A percentile compares a stretch with the other conserved stretches of the same genome.
Conservation (phyloP, 2,329 filamentous ascomycete species). For the Cladobotryum protrusum region DNA sequence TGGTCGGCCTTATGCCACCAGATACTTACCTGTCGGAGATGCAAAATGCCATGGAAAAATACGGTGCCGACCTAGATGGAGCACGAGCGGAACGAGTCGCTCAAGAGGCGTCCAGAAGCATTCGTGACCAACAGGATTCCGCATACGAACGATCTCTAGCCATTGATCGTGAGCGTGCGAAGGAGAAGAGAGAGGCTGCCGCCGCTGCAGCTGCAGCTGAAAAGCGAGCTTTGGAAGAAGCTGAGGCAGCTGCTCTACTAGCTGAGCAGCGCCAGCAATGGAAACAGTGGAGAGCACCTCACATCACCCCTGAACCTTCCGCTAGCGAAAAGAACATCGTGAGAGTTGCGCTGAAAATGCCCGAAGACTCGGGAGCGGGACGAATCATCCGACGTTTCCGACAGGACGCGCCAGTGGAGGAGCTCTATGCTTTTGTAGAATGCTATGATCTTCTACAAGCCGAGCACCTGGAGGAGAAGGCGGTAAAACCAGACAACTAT, state of each 20-base stretch:
- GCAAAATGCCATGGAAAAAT: slow-evolving; percentile 64
- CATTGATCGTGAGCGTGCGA: slow-evolving; percentile 76
- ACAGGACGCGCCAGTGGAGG: slow-evolving; percentile 66
- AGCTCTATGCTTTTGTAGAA: slow-evolving; percentile 93
- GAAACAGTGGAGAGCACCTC: slow-evolving; percentile 70
- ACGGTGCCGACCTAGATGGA: slow-evolving; percentile 67
- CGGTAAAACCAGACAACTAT: slow-evolving; percentile 51
- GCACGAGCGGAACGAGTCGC: slow-evolving; percentile 72
- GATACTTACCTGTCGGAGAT: slow-evolving; percentile 71
- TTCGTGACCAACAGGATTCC: slow-evolving; percentile 84
- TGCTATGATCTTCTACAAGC: slow-evolving; percentile 64
- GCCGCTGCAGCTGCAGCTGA: slow-evolving; percentile 62
- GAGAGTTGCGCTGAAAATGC: slow-evolving; percentile 62
- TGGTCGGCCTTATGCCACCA: slow-evolving; percentile 65
- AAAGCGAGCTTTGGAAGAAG: slow-evolving; percentile 52
- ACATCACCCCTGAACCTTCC: slow-evolving; percentile 62
- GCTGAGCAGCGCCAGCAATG: slow-evolving; percentile 55
- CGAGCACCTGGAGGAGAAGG: slow-evolving; percentile 36
- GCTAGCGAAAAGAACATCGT: slow-evolving; percentile 60
- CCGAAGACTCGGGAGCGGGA: slow-evolving; percentile 54
- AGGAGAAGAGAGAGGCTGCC: slow-evolving; percentile 70
- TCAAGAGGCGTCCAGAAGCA: slow-evolving; percentile 70
- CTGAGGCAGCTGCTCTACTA: slow-evolving; percentile 51
- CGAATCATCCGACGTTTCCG: slow-evolving; percentile 72
- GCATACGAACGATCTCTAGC: slow-evolving; percentile 92